A percentile compares a stretch with the other conserved stretches of the same genome.
Evolutionary conservation across 78 protist species (phyloP).

Genomic region (Chrysochromulina tobinii): DNA sequence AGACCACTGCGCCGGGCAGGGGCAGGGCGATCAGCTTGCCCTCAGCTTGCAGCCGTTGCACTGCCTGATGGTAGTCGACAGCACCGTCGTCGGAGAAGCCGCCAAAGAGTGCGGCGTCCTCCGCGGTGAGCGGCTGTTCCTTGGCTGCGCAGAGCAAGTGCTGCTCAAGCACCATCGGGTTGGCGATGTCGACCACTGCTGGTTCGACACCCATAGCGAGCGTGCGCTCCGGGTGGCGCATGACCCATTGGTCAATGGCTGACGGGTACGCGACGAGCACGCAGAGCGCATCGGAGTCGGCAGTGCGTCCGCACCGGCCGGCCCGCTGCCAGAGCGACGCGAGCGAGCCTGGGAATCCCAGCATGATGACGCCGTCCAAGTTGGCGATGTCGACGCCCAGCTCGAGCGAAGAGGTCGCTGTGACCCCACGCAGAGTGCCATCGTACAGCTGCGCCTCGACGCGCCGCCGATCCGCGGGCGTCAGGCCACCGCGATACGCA

Average conservation of each 20-base stretch:
- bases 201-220: background rate
- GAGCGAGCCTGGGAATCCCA: conserved; percentile 53
- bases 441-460: conserved; percentile 50
- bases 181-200: background rate
- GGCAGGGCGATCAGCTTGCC: background rate
- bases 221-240: background rate
- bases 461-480: conserved; percentile 16
- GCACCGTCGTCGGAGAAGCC: no score
- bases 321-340: conserved; percentile 31
- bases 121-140: background rate
- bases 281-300: background rate
- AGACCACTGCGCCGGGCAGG: no score
- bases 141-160: background rate
- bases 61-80: background rate
- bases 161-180: background rate
- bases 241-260: background rate
- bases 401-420: conserved; percentile 63
- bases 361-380: conserved; percentile 11
- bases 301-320: background rate
- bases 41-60: background rate
- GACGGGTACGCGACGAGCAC: background rate
- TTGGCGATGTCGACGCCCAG: conserved; percentile 61
- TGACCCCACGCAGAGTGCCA: conserved; percentile 45
- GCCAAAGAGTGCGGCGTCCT: background rate
- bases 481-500: conserved; percentile 53